Conservation (phyloP, 1,284 basidiomycete species). For the Neolentinus lepideus region DNA sequence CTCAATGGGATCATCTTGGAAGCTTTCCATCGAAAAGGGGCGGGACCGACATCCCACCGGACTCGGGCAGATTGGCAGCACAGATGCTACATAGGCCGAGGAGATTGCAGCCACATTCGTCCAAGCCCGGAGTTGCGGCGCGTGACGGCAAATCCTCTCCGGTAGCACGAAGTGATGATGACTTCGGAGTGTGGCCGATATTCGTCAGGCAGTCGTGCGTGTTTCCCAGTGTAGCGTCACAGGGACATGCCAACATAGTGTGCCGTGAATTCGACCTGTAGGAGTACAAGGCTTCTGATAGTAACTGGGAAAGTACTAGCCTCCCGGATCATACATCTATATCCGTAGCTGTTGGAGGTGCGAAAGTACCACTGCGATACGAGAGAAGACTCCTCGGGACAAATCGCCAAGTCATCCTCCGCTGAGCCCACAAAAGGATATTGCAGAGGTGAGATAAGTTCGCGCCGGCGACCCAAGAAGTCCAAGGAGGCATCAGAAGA, state of each 20-base stretch:
- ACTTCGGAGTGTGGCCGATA: not conserved
- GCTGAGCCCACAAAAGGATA: not conserved
- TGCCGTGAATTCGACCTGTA: not conserved
- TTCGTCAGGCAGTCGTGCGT: not conserved
- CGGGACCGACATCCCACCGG: not conserved
- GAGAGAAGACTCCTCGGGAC: not conserved
- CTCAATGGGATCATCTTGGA: not conserved
- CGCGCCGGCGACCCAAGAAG: not conserved
- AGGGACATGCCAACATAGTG: not conserved
- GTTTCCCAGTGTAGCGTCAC: not conserved
- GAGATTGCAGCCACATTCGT: not conserved
- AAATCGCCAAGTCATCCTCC: not conserved
- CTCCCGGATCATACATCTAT: not conserved
- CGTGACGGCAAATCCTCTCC: not conserved
- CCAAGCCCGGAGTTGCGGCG: not conserved
- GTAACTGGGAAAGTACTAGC: not conserved
- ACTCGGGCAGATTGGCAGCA: not conserved
- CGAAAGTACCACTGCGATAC: not conserved
- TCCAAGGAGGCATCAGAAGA: not conserved
- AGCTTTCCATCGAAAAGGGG: not conserved
- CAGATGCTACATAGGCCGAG: not conserved
- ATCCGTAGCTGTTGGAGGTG: not conserved
- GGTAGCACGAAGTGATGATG: not conserved
- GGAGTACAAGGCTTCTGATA: not conserved
- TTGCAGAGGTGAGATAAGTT: not conserved